These are phyloP conservation scores for Antrodiella citrinella DNA, from an alignment of 768 basidiomycete genomes.

Conservation along the genomic window DNA sequence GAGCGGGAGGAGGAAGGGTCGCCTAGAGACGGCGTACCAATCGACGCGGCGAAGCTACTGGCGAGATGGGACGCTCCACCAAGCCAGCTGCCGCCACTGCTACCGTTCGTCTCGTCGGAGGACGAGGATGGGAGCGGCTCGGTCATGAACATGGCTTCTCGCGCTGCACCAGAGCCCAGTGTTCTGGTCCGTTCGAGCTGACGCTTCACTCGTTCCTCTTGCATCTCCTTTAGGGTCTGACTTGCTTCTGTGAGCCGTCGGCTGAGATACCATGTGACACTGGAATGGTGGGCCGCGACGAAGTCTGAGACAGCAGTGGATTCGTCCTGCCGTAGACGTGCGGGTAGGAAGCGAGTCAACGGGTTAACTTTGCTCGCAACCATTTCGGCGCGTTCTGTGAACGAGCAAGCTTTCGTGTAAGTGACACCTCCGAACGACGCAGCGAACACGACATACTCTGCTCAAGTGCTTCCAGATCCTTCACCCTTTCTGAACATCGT, in stretches of 20 bases:
- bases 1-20: conserved; percentile 13
- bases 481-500: conserved; percentile 80
- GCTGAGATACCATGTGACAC: conserved; percentile 87
- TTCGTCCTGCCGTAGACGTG: conserved; percentile 55
- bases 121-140: conserved; percentile 19
- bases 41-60: conserved; percentile 40
- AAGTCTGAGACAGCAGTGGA: conserved; percentile 57
- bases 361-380: conserved; percentile 58
- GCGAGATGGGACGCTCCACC: conserved; percentile 50
- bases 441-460: conserved; percentile 55
- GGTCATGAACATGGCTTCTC: conserved; percentile 46
- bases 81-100: conserved; percentile 44
- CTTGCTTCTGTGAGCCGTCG: conserved; percentile 73
- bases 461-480: conserved; percentile 82
- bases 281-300: conserved; percentile 84
- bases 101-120: conserved; percentile 11
- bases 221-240: conserved; percentile 76
- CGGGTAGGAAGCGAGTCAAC: conserved; percentile 61
- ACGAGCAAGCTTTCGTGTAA: neutral
- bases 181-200: conserved; percentile 79
- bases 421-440: neutral
- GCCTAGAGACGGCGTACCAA: conserved; percentile 36
- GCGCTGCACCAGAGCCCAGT: conserved; percentile 71
- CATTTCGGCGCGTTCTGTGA: conserved; percentile 57
- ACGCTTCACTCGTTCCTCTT: conserved; percentile 88